phyloP scores from a whole-genome alignment of 129 eudicot genomes.

The Pittosporum tobira region DNA sequence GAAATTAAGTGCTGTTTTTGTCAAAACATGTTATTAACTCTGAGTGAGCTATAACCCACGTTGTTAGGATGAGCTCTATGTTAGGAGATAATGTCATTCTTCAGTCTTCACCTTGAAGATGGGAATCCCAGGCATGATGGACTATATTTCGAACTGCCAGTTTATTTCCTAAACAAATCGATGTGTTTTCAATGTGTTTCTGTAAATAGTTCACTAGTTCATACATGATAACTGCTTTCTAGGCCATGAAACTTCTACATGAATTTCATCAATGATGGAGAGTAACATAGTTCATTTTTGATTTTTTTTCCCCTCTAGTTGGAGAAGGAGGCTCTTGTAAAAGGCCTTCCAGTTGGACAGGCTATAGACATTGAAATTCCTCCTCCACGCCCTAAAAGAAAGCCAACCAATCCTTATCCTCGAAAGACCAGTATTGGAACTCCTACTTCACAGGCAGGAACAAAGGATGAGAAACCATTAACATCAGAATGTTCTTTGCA shows the following conservation, averaged over 20 bases:
- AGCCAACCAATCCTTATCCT: slow-evolving; percentile 97
- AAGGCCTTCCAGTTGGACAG: slow-evolving; percentile 68
- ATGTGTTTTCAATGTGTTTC: background rate
- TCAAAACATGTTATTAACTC: no score
- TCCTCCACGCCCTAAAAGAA: slow-evolving; percentile 98
- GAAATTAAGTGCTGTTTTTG: no score
- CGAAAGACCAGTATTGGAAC: slow-evolving; percentile 45
- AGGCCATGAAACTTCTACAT: background rate
- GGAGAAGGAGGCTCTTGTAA: slow-evolving; percentile 89
- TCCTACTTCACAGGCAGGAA: slow-evolving; percentile 31
- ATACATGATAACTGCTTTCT: background rate
- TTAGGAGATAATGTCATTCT: background rate
- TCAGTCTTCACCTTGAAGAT: background rate
- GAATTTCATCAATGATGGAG: background rate
- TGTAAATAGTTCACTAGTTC: background rate
- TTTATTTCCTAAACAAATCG: background rate
- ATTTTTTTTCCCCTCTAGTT: slow-evolving; percentile 30
- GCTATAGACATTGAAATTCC: slow-evolving; percentile 91
- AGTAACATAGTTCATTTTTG: background rate
- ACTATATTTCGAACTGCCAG: no score
- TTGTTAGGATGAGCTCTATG: background rate
- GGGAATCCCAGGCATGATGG: background rate
- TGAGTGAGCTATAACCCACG: background rate
- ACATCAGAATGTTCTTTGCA: slow-evolving; percentile 32
- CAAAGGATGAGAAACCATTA: slow-evolving; percentile 38